Evolutionary conservation across 345 rosid genomes (phyloP).

Genomic region (Murraya koenigii): DNA sequence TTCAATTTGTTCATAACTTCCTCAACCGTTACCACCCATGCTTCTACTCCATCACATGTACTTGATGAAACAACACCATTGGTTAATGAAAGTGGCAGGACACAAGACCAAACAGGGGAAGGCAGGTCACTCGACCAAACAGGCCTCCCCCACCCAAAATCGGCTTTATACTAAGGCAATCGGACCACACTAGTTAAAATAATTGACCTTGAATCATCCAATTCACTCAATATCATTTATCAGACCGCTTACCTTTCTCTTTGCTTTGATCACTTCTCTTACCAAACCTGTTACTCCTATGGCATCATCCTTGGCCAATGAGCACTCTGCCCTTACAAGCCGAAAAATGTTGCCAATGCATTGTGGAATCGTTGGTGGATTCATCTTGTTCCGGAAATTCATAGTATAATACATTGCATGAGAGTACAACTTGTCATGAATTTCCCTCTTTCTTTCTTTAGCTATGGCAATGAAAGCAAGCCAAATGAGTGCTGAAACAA

Average conservation of each 20-base stretch:
- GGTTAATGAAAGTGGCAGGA: background rate
- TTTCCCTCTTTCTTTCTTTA: background rate
- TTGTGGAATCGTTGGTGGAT: conserved; percentile 10
- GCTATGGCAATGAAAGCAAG: background rate
- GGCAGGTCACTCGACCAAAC: background rate
- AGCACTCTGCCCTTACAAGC: conserved; percentile 5
- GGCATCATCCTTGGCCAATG: background rate
- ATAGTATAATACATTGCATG: background rate
- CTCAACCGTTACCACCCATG: too few species aligned
- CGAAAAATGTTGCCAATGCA: conserved; percentile 19
- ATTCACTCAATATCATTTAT: background rate
- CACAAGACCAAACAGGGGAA: background rate
- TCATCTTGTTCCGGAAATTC: conserved; percentile 2
- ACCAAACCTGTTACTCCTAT: background rate
- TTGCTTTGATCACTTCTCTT: background rate
- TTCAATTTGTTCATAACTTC: too few species aligned
- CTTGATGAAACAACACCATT: too few species aligned
- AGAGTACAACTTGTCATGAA: background rate
- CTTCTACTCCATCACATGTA: too few species aligned
- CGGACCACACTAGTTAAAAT: conserved; percentile 20
- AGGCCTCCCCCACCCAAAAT: conserved; percentile 31
- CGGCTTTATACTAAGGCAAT: conserved; percentile 25
- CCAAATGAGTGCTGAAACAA: conserved; percentile 25
- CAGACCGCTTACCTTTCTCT: background rate
- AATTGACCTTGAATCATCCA: background rate